Percentiles rank a stretch among this genome's conserved stretches.
Conservation (phyloP, 441 rosid genomes). For the Brassica balearica region DNA sequence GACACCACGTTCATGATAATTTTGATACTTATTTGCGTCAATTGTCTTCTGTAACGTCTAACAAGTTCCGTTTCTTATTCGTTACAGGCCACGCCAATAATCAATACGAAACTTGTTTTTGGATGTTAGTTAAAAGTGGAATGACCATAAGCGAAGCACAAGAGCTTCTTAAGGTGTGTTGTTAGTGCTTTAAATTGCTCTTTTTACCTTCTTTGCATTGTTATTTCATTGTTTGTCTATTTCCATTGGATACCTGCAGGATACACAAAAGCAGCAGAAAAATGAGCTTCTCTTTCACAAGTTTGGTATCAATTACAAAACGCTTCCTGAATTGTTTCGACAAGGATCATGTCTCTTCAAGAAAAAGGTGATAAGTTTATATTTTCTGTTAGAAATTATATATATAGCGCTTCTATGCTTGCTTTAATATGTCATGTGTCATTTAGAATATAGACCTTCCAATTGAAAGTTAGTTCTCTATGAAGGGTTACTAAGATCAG, state of each 20-base stretch:
- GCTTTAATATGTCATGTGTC: constrained; percentile 7
- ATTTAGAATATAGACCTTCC: constrained; percentile 7
- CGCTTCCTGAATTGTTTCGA: constrained; percentile 72
- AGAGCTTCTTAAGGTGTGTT: constrained; percentile 68
- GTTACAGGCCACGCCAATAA: constrained; percentile 74
- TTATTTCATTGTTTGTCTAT: constrained; percentile 21
- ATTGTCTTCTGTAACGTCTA: not conserved
- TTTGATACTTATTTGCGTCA: constrained; percentile 3
- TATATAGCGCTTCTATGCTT: not conserved
- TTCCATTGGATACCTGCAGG: constrained; percentile 53
- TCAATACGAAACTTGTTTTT: constrained; percentile 74
- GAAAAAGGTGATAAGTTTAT: constrained; percentile 59
- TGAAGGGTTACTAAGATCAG: constrained; percentile 12
- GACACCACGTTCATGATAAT: not conserved
- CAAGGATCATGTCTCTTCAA: constrained; percentile 84
- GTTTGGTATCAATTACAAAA: constrained; percentile 82
- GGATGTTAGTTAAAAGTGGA: constrained; percentile 76
- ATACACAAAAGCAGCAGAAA: constrained; percentile 76
- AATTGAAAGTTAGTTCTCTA: constrained; percentile 3
- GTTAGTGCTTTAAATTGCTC: constrained; percentile 13
- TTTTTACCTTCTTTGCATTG: constrained; percentile 5
- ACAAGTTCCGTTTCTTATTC: constrained; percentile 11
- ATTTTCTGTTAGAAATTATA: not conserved
- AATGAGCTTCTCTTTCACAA: constrained; percentile 85
- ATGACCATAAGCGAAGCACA: constrained; percentile 65